These are phyloP conservation scores for Eucalyptus melliodora DNA, from an alignment of 345 rosid species.

Conservation along the genomic window DNA sequence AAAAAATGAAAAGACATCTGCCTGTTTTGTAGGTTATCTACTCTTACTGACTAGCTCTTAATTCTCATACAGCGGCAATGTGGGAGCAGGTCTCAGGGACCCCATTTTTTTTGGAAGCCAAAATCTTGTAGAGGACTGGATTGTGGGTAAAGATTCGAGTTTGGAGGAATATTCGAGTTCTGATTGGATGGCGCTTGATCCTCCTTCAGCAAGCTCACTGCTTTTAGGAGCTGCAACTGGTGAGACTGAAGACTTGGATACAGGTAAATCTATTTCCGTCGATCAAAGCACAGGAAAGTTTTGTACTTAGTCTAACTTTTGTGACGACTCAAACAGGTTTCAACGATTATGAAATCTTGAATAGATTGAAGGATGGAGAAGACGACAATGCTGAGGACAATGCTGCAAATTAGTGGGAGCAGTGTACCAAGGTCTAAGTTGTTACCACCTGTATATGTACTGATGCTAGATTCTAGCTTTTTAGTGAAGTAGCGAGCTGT, in stretches of 20 bases:
- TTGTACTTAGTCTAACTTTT: not conserved
- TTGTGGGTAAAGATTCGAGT: constrained; percentile 29
- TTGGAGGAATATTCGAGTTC: constrained; percentile 37
- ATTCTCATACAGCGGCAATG: constrained; percentile 18
- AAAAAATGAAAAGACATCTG: not conserved
- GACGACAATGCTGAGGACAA: constrained; percentile 19
- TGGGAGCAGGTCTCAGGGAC: constrained; percentile 21
- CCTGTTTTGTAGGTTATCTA: not conserved
- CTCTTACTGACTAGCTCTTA: not conserved
- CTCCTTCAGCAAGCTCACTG: constrained; percentile 15
- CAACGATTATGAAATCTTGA: constrained; percentile 66
- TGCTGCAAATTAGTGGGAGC: not conserved
- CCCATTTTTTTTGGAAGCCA: constrained; percentile 36
- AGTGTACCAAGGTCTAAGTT: not conserved
- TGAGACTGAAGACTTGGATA: constrained; percentile 46
- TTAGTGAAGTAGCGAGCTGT: not conserved
- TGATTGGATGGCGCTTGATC: constrained; percentile 70
- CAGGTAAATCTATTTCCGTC: constrained; percentile 21
- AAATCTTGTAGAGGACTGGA: constrained; percentile 67
- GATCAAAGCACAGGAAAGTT: not conserved
- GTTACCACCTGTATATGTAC: not conserved
- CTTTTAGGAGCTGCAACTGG: constrained; percentile 29
- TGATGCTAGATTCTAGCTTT: not conserved
- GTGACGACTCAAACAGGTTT: constrained; percentile 41
- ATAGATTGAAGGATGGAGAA: constrained; percentile 24